Base-by-base conservation (phyloP, 164 flowering plant species). In the Euptelea pleiosperma region DNA sequence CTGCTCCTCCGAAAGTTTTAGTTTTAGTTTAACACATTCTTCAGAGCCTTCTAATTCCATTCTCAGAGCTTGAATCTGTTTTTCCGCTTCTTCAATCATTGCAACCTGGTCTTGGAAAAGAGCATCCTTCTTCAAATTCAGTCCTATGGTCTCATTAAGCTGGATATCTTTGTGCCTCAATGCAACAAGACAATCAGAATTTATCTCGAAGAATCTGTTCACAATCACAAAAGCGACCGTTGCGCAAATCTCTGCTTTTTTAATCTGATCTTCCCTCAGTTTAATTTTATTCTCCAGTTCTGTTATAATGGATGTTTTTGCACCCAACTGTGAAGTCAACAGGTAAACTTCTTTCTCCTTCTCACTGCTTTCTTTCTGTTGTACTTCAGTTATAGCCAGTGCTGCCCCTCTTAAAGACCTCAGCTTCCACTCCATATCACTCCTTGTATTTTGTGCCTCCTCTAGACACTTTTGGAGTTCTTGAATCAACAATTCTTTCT, bases 341-440 rank as follows among this genome's bases (percentile, higher is more conserved):
- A 35, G 52, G 18, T 68, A 44, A 62, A 85, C 74, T 65, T 83
- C 81, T 18, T 64, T 67, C 70, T 82, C 93, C 69, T 77, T 91
- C 72, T 81, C 90, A 67, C 47, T 58, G 73, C 79, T 77, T 58
- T 87, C 98, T 51, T 77, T 79, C 67, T 87, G 81, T 42, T 87
- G 96, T 14, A 80, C 79, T 75, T 91, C 96, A 37, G 84, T 84
- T 39, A 94, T 86, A 15, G 70, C 90, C 62, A 87, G 50, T 42
- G 94, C 77, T 24, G 99, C 97, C 22, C 89, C 96, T 73, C 82
- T 82, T 66, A 94, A 68, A 55, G 98, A 89, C 71, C 79, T 75
- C 69, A 94, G 65, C 86, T 84, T 89, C 80, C 70, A 62, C 24
- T 91, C 99, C 75, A 87, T 63, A 52, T 94, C 91, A 67, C 56